Percentiles rank a stretch among this genome's conserved stretches.
phyloP scores from a whole-genome alignment of 2,329 filamentous ascomycete genomes.

The Curvularia hawaiiensis region DNA sequence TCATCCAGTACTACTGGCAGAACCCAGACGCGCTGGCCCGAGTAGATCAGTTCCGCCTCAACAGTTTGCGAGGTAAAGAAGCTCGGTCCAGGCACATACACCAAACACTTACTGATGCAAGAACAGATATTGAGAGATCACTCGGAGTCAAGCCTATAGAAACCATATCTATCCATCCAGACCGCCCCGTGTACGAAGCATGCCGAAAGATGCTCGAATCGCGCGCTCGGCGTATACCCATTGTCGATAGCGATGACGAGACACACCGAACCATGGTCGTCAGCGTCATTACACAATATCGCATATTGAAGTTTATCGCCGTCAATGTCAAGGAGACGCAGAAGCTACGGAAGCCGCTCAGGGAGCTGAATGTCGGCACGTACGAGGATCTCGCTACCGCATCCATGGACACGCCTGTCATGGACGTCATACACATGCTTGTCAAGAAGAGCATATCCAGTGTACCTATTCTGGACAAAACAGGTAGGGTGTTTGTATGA shows the following conservation, averaged over 20 bases:
- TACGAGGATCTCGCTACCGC: conserved; percentile 82
- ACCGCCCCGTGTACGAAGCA: conserved; percentile 90
- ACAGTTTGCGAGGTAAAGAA: conserved; percentile 80
- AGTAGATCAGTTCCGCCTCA: conserved; percentile 91
- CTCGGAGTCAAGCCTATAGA: conserved; percentile 91
- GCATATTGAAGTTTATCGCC: conserved; percentile 97
- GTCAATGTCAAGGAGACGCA: conserved; percentile 93
- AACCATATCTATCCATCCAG: conserved; percentile 93
- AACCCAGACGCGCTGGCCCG: conserved; percentile 87
- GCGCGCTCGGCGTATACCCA: conserved; percentile 87
- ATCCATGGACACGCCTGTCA: conserved; percentile 85
- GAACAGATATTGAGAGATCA: conserved; percentile 87
- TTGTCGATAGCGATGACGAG: conserved; percentile 93
- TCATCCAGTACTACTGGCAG: conserved; percentile 99
- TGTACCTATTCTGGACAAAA: conserved; percentile 86
- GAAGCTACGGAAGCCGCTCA: conserved; percentile 82
- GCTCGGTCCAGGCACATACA: conserved; percentile 5
- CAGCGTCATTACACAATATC: conserved; percentile 96
- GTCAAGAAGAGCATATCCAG: conserved; percentile 93
- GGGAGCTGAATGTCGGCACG: conserved; percentile 83
- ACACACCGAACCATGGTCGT: conserved; percentile 91
- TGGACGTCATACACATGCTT: conserved; percentile 92
- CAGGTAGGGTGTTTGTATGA: conserved; percentile 53
- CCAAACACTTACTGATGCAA: conserved; percentile 19
- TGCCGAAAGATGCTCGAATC: conserved; percentile 94